phyloP scores from a whole-genome alignment of 306 rosid species.

The Vachellia pachyceras region DNA sequence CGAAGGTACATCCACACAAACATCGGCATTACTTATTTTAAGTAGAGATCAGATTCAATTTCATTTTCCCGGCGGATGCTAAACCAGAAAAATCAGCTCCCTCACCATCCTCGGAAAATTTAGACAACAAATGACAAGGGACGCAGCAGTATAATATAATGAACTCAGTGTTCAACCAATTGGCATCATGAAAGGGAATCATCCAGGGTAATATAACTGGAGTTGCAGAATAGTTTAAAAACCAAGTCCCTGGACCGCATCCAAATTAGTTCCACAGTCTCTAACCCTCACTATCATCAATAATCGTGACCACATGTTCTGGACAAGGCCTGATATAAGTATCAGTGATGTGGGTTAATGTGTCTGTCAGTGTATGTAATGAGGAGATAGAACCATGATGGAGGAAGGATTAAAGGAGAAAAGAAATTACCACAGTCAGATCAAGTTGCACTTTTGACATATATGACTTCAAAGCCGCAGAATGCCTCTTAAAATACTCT shows the following conservation, averaged over 20 bases:
- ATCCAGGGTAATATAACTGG: neutral
- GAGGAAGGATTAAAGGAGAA: conserved; percentile 13
- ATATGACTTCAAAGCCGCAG: conserved; percentile 64
- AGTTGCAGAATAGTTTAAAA: neutral
- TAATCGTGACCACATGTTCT: neutral
- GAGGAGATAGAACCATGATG: neutral
- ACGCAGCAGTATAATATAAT: conserved; percentile 19
- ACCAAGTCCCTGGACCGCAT: neutral
- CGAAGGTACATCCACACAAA: conserved; percentile 19
- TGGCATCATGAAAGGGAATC: neutral
- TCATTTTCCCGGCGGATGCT: neutral
- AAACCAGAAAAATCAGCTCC: conserved; percentile 13
- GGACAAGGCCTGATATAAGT: neutral
- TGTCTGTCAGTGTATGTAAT: neutral
- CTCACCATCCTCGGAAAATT: conserved; percentile 11
- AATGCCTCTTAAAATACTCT: conserved; percentile 79
- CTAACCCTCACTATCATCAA: conserved; percentile 16
- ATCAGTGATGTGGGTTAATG: conserved; percentile 9
- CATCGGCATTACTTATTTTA: conserved; percentile 8
- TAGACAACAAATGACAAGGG: conserved; percentile 5
- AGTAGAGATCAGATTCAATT: conserved; percentile 19
- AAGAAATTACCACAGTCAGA: conserved; percentile 79
- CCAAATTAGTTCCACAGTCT: neutral
- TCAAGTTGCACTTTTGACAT: conserved; percentile 69
- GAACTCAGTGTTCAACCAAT: neutral